Percentiles rank a stretch among this genome's conserved stretches.
These are phyloP conservation scores for Postia placenta DNA, from an alignment of 768 basidiomycete species.

Conservation along the genomic window DNA sequence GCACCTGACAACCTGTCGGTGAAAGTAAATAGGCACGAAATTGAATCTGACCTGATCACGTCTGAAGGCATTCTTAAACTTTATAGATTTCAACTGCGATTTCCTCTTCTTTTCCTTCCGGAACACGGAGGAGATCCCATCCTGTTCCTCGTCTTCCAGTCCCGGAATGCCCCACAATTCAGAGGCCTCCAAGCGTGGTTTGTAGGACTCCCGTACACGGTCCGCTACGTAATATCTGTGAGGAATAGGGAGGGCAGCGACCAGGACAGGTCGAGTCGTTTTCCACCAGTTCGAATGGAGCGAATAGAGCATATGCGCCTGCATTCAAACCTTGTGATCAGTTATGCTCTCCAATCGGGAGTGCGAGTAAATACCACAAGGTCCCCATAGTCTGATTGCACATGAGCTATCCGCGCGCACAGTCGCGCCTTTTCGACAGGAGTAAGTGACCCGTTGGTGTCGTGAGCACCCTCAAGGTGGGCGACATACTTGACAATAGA, in stretches of 20 bases:
- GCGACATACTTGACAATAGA: conserved; percentile 64
- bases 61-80: conserved; percentile 52
- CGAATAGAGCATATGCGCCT: conserved; percentile 65
- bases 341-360: conserved; percentile 4
- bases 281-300: conserved; percentile 55
- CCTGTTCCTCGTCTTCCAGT: conserved; percentile 36
- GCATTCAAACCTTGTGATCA: conserved; percentile 1
- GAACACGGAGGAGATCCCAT: conserved; percentile 31
- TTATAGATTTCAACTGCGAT: conserved; percentile 27
- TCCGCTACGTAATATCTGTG: conserved; percentile 70
- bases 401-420: conserved; percentile 60
- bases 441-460: conserved; percentile 45
- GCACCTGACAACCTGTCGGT: conserved; percentile 34
- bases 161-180: conserved; percentile 53
- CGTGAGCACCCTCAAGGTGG: conserved; percentile 33
- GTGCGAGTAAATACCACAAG: conserved; percentile 42
- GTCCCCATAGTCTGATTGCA: conserved; percentile 61
- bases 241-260: conserved; percentile 53
- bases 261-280: conserved; percentile 49
- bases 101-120: conserved; percentile 22
- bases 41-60: conserved; percentile 48
- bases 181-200: conserved; percentile 51
- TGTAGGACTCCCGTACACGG: conserved; percentile 53
- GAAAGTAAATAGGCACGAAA: neutral
- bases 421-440: conserved; percentile 44